These are phyloP conservation scores for Lumnitzera racemosa DNA, from an alignment of 345 rosid species.

Conservation along the genomic window DNA sequence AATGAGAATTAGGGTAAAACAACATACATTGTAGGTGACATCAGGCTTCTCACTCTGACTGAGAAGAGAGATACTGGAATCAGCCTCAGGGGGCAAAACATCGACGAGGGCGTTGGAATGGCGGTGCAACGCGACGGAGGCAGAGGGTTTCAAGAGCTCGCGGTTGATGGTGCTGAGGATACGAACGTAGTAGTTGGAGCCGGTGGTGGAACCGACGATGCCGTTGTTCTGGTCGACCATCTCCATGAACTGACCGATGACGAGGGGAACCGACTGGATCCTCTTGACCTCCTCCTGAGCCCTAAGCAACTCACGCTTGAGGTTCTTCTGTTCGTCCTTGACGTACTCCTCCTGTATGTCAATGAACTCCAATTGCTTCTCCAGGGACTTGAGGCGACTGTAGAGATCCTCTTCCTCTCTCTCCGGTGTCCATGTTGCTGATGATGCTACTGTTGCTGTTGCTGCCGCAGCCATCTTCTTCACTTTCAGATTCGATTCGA, in stretches of 20 bases:
- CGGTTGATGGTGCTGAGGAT: slow-evolving; percentile 91
- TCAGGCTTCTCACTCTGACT: slow-evolving; percentile 99
- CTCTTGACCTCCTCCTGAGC: slow-evolving; percentile 98
- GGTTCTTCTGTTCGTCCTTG: slow-evolving; percentile 93
- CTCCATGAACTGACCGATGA: slow-evolving; percentile 99
- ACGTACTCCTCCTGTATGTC: slow-evolving; percentile 96
- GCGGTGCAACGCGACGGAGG: slow-evolving; percentile 97
- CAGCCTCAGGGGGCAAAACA: slow-evolving; percentile 97
- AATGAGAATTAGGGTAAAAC: not conserved
- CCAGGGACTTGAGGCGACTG: slow-evolving; percentile 65
- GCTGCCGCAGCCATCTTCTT: no score
- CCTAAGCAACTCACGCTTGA: slow-evolving; percentile 78
- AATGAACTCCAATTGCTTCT: slow-evolving; percentile 80
- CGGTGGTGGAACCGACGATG: slow-evolving; percentile 98
- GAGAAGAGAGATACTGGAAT: slow-evolving; percentile 91
- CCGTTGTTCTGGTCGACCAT: slow-evolving; percentile 99
- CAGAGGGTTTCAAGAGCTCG: slow-evolving; percentile 90
- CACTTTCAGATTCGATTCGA: no score
- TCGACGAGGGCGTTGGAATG: slow-evolving; percentile 96
- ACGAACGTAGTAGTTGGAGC: slow-evolving; percentile 91
- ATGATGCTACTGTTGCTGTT: no score
- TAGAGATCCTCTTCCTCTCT: slow-evolving; percentile 82
- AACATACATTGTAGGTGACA: slow-evolving; percentile 67
- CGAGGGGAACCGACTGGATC: slow-evolving; percentile 93
- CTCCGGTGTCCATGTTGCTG: no score